A percentile compares a stretch with the other conserved stretches of the same genome.
Evolutionary conservation across 345 rosid genomes (phyloP).

Genomic region (Syzygium oleosum): DNA sequence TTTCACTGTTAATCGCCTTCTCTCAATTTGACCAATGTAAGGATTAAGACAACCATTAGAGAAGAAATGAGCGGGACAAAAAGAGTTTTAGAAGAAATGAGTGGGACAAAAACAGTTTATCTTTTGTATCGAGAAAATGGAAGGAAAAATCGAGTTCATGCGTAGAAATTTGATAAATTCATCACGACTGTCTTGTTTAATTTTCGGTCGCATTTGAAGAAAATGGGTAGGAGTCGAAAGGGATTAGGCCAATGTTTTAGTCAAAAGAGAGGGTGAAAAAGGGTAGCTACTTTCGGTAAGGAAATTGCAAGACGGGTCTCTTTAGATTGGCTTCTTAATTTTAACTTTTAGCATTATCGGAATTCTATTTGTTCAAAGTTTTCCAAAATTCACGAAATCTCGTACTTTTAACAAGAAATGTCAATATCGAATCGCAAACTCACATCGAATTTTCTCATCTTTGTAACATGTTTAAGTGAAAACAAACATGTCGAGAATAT

Average conservation of each 20-base stretch:
- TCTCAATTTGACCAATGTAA: background rate
- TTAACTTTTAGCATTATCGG: rapidly evolving
- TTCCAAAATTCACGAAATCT: background rate
- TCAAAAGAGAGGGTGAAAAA: background rate
- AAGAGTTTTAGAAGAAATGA: background rate
- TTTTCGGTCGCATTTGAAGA: background rate
- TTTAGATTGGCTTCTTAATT: rapidly evolving
- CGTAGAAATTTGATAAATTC: background rate
- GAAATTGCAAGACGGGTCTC: background rate
- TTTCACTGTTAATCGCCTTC: background rate
- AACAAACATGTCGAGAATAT: background rate
- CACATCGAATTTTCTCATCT: background rate
- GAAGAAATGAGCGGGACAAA: background rate
- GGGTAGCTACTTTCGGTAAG: background rate
- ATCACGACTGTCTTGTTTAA: rapidly evolving
- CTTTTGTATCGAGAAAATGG: background rate
- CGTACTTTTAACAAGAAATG: too few relatives aligned
- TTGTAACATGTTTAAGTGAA: background rate
- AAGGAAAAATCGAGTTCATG: background rate
- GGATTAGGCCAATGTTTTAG: background rate
- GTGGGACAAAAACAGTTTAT: background rate
- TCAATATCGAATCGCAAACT: background rate
- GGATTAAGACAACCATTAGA: background rate
- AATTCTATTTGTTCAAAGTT: rapidly evolving
- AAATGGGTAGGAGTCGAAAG: background rate